Evolutionary conservation across 345 rosid genomes (phyloP).

Genomic region (Populus simonii): DNA sequence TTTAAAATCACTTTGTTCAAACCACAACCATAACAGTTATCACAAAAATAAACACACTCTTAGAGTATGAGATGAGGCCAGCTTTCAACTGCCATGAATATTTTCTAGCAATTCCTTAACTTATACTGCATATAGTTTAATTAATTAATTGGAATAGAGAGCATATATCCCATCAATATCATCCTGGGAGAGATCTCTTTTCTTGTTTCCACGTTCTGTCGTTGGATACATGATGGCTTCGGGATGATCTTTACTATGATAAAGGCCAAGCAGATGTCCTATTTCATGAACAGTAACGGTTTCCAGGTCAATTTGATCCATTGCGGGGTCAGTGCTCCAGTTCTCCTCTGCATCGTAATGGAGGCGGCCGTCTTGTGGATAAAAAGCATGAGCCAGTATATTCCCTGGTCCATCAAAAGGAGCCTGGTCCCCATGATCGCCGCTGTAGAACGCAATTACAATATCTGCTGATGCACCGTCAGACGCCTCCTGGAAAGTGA

Average conservation of each 20-base stretch:
- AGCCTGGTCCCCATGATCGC: slow-evolving; percentile 6
- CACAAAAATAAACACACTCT: too few species aligned
- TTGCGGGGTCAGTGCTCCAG: slow-evolving; percentile 15
- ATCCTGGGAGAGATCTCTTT: slow-evolving; percentile 2
- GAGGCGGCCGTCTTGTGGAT: slow-evolving; percentile 8
- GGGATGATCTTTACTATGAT: slow-evolving; percentile 6
- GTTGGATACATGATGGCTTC: slow-evolving; percentile 21
- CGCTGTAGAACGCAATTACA: slow-evolving; percentile 6
- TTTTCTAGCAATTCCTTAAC: too few species aligned
- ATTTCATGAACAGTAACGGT: slow-evolving; percentile 33
- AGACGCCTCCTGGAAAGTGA: slow-evolving; percentile 5
- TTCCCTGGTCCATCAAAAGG: slow-evolving; percentile 18
- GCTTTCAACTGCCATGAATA: too few species aligned
- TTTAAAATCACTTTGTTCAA: too few species aligned
- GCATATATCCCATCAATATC: background rate
- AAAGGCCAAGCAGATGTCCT: slow-evolving; percentile 29
- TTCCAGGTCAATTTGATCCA: slow-evolving; percentile 20
- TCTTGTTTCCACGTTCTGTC: background rate
- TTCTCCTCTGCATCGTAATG: slow-evolving; percentile 29
- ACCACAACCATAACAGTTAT: too few species aligned
- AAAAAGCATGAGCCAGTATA: slow-evolving; percentile 14
- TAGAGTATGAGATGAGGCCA: too few species aligned
- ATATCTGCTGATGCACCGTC: background rate
- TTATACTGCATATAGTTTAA: too few species aligned
- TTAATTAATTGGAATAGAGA: background rate